Conservation (phyloP, 2,329 filamentous ascomycete species). For the Proliferodiscus dingleyae region DNA sequence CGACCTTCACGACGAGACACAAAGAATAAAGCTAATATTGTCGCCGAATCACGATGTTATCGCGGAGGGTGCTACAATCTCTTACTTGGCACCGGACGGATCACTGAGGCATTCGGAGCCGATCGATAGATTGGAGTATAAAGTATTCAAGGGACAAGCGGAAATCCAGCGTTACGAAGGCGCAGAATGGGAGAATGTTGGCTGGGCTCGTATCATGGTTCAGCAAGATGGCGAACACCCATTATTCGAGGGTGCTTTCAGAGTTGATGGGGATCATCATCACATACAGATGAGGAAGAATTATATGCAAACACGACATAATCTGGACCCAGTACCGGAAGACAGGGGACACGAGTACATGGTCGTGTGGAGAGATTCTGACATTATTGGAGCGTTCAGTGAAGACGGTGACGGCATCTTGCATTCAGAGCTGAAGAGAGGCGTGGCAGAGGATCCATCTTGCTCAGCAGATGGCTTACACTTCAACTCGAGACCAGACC, state of each 20-base stretch:
- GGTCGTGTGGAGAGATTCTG: constrained; percentile 89
- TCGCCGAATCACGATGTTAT: constrained; percentile 91
- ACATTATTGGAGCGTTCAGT: constrained; percentile 49
- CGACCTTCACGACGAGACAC: constrained; percentile 58
- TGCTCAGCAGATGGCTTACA: constrained; percentile 72
- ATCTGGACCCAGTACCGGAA: constrained; percentile 59
- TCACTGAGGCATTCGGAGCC: constrained; percentile 59
- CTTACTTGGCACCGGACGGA: constrained; percentile 69
- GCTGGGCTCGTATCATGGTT: constrained; percentile 81
- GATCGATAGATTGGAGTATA: constrained; percentile 69
- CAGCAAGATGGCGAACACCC: constrained; percentile 71
- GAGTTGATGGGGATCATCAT: constrained; percentile 75
- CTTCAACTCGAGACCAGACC: constrained; percentile 72
- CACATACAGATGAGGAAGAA: constrained; percentile 74
- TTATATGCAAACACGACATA: constrained; percentile 68
- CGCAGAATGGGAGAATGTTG: constrained; percentile 69
- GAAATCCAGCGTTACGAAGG: constrained; percentile 61
- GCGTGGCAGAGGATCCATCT: constrained; percentile 35
- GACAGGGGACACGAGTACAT: constrained; percentile 65
- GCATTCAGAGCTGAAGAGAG: constrained; percentile 29
- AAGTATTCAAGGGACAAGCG: constrained; percentile 76
- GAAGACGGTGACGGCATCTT: constrained; percentile 48
- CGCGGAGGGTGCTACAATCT: constrained; percentile 67
- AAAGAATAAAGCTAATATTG: constrained; percentile 72
- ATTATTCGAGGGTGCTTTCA: constrained; percentile 86